These are phyloP conservation scores for Porcisia hertigi DNA, from an alignment of 208 protist species.

Conservation along the genomic window DNA sequence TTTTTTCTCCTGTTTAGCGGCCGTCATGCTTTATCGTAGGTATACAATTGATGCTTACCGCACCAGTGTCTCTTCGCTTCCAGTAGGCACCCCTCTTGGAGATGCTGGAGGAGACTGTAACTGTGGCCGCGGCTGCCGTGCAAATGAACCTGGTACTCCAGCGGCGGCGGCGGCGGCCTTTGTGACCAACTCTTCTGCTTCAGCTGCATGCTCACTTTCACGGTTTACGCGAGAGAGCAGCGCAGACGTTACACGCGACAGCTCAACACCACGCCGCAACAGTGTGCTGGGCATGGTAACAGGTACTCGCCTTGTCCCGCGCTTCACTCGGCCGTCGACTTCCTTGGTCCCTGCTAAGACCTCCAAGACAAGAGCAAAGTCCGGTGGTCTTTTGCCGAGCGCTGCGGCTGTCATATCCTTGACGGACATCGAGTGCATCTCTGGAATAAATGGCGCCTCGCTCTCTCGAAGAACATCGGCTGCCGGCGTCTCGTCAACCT, in stretches of 20 bases:
- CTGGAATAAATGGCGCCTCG: background rate
- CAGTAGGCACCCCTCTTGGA: background rate
- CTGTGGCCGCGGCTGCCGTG: background rate
- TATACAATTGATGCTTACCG: background rate
- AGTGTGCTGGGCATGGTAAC: background rate
- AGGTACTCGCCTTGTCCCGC: background rate
- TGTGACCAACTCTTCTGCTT: background rate
- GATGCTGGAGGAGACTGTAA: background rate
- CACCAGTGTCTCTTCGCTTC: background rate
- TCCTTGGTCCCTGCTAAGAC: background rate
- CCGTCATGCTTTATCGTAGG: background rate
- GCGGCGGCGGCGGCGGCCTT: background rate
- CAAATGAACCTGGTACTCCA: background rate
- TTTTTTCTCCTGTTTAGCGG: background rate
- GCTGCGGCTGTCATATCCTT: background rate
- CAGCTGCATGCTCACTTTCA: background rate
- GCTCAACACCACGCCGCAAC: background rate
- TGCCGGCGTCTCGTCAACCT: background rate
- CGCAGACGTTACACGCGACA: background rate
- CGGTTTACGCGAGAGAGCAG: background rate
- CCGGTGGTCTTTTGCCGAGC: background rate
- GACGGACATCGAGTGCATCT: background rate
- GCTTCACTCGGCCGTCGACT: background rate
- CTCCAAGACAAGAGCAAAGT: background rate
- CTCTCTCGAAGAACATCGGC: background rate